Conservation (phyloP, 139 green algal genomes). For the Asterochloris erici region DNA sequence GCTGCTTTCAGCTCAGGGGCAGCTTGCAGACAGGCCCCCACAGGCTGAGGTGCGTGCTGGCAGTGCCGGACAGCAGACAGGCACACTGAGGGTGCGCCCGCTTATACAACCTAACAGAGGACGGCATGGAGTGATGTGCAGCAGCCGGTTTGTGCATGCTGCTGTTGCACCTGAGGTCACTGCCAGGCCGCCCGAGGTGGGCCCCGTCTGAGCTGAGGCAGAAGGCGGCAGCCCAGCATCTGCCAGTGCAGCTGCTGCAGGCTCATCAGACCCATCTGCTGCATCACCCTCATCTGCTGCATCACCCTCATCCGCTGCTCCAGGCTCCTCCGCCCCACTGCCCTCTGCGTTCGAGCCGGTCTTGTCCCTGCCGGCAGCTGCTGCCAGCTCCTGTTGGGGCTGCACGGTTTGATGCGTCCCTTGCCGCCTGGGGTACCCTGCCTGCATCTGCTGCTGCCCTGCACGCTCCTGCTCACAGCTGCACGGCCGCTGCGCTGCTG, state of each 20-base stretch:
- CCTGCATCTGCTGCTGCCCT: neutral
- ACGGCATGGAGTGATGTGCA: neutral
- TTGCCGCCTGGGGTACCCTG: no score
- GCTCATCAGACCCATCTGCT: neutral
- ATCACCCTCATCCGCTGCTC: neutral
- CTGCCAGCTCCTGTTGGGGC: neutral
- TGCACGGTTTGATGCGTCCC: neutral
- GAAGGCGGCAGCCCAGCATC: no score
- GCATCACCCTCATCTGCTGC: neutral
- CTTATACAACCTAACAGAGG: neutral
- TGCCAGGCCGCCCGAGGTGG: neutral
- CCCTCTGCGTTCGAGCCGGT: neutral
- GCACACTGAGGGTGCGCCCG: no score
- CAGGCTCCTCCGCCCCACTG: neutral
- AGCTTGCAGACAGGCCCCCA: no score
- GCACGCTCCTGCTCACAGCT: neutral
- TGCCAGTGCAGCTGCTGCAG: no score
- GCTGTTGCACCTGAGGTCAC: conserved; percentile 3
- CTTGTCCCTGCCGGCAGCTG: no score
- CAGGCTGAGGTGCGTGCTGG: no score
- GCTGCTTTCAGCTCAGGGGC: no score
- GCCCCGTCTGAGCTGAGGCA: neutral
- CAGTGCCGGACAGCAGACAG: no score
- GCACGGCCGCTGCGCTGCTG: neutral
- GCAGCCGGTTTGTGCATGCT: neutral